A percentile compares a stretch with the other conserved stretches of the same genome.
These are phyloP conservation scores for Stenocarpella maydis DNA, from an alignment of 2,329 filamentous ascomycete species.

Conservation along the genomic window DNA sequence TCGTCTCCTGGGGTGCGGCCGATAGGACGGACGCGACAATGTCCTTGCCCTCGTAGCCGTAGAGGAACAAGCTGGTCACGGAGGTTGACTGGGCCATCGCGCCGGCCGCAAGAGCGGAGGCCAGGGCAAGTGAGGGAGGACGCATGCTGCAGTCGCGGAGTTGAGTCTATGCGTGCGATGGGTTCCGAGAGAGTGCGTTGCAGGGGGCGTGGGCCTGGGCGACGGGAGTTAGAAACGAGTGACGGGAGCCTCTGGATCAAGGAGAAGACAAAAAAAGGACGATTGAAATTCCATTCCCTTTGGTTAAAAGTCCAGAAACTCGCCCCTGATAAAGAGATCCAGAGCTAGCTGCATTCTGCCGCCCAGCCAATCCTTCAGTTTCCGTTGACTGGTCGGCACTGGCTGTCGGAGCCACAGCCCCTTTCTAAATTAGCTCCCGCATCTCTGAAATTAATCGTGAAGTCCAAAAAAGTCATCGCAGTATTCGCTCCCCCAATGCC, in stretches of 20 bases:
- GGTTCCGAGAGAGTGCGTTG: not conserved
- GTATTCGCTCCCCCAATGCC: not conserved
- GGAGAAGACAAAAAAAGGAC: not conserved
- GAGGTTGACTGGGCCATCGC: slow-evolving; percentile 31
- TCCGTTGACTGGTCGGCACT: not conserved
- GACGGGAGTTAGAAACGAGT: slow-evolving; percentile 1
- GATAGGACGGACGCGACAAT: slow-evolving; percentile 32
- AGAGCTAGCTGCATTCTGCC: not conserved
- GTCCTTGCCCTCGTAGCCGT: slow-evolving; percentile 33
- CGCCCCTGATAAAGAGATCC: too few species aligned
- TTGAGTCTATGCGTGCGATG: not conserved
- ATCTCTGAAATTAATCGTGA: not conserved
- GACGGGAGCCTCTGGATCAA: not conserved
- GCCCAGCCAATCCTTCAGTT: not conserved
- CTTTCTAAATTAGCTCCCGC: not conserved
- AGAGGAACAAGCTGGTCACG: slow-evolving; percentile 33
- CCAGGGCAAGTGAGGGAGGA: slow-evolving; percentile 5
- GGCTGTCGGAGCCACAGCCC: not conserved
- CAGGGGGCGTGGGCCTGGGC: not conserved
- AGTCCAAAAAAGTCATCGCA: not conserved
- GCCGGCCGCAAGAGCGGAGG: slow-evolving; percentile 18
- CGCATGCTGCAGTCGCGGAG: not conserved
- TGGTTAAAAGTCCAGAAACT: not conserved
- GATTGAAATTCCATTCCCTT: not conserved
- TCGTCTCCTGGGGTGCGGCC: slow-evolving; percentile 21